Base-by-base conservation (phyloP, 2,329 filamentous ascomycete genomes). In the Tolypocladium endophyticum region DNA sequence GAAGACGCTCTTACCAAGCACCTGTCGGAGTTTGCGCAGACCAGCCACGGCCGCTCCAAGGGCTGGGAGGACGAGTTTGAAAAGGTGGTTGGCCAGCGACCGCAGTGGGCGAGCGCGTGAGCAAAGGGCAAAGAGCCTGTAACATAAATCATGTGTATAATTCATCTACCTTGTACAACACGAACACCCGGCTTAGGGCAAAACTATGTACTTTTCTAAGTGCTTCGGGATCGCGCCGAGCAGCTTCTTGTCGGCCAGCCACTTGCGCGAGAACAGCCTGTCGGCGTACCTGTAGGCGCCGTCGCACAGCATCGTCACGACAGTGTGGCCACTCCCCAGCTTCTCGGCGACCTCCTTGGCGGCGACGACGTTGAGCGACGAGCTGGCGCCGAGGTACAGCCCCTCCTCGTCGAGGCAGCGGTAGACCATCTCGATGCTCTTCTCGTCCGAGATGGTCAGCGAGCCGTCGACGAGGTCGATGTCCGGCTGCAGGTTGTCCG, bases 241-340 rank as follows among this genome's bases (percentile, higher is more conserved):
- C 64, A 99, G 77, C 60, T 88, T 89, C 85, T 97, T 99, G 69
- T 87, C 85, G 72, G 86, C 81, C 66, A 99, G 76, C 94, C 94
- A 99, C 74, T 88, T 92, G 73, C 85, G 85, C 54, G 90, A 96
- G 77, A 99, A 99, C 63, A 99, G 74, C 41, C 94, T 82, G 64
- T 99, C 94, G 6, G 94, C 94, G 73, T 99, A 99, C 69, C 94
- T 80, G 72, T 99, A 97, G n/a, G 94, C 94, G 61, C 94, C 94
- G 72, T 99, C 94, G 70, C 91, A 96, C 53, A 99, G 82, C 60
- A 97, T 84, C 1, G 94, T 99, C 55, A 97, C 94, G 30, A 99
- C 89, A 0, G 90, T 97, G 73, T 93, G 85, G 12, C 93, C 92
- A 66, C 85, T 87, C 38, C 94, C 94, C 62, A 99, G 77, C 76